These are phyloP conservation scores for Aspergillus mulundensis DNA, from an alignment of 495 filamentous ascomycete genomes.

Conservation along the genomic window DNA sequence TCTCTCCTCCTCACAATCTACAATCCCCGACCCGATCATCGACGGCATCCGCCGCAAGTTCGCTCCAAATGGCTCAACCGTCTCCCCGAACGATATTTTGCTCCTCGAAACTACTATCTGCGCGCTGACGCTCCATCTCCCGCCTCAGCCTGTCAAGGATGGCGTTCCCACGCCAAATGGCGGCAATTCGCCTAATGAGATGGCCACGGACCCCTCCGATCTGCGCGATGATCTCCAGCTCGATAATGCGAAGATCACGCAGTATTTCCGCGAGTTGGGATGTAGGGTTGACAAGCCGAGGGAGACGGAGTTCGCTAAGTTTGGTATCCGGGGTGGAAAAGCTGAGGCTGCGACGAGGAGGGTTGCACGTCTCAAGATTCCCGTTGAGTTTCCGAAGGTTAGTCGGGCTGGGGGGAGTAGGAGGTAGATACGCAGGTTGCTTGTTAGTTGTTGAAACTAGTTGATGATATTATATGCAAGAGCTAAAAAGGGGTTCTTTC, in stretches of 20 bases:
- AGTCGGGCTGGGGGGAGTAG: slow-evolving; percentile 33
- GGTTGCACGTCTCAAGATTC: slow-evolving; percentile 68
- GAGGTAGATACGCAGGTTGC: neutral
- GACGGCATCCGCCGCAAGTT: slow-evolving; percentile 68
- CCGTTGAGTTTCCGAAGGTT: slow-evolving; percentile 75
- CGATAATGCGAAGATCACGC: slow-evolving; percentile 54
- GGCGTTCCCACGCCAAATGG: slow-evolving; percentile 43
- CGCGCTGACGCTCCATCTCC: slow-evolving; percentile 55
- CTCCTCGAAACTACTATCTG: slow-evolving; percentile 66
- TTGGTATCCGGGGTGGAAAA: slow-evolving; percentile 47
- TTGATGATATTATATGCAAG: neutral
- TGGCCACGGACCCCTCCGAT: slow-evolving; percentile 69
- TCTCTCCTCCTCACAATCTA: slow-evolving; percentile 10
- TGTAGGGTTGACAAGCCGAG: slow-evolving; percentile 48
- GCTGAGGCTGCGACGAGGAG: slow-evolving; percentile 57
- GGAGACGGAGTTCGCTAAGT: slow-evolving; percentile 40
- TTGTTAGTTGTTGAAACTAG: neutral
- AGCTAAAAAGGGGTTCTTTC: neutral
- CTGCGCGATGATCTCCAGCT: slow-evolving; percentile 75
- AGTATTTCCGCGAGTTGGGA: slow-evolving; percentile 81
- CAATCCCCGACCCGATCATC: slow-evolving; percentile 58
- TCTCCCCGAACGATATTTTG: slow-evolving; percentile 61
- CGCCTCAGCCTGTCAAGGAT: slow-evolving; percentile 35
- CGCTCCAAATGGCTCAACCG: slow-evolving; percentile 48
- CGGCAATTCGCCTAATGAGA: slow-evolving; percentile 65